These are phyloP conservation scores for Phytophthora hibernalis DNA, from an alignment of 352 stramenopile genomes.

Conservation along the genomic window DNA sequence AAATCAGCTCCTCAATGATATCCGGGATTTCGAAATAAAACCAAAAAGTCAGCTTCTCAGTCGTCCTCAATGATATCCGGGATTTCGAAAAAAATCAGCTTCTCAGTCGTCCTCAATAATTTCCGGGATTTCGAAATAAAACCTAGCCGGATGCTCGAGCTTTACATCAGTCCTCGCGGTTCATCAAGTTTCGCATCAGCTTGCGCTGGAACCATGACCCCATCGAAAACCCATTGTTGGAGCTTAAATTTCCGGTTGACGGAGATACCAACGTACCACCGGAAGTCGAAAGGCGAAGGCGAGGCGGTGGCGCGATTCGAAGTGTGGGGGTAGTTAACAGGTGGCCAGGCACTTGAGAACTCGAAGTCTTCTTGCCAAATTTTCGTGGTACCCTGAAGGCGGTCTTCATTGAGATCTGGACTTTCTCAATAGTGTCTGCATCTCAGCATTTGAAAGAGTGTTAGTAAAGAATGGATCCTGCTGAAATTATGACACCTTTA, in stretches of 20 bases:
- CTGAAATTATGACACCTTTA: background rate
- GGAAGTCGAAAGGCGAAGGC: slow-evolving; percentile 1
- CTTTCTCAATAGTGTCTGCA: slow-evolving; percentile 14
- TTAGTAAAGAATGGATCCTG: slow-evolving; percentile 5
- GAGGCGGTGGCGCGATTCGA: slow-evolving; percentile 17
- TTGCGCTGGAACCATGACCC: slow-evolving; percentile 41
- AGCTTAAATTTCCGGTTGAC: slow-evolving; percentile 38
- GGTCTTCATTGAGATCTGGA: slow-evolving; percentile 24
- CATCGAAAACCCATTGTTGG: slow-evolving; percentile 53
- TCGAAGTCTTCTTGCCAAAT: slow-evolving; percentile 10
- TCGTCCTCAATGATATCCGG: too few species aligned
- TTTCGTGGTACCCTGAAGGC: slow-evolving; percentile 32
- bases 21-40: too few species aligned
- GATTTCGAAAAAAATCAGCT: too few species aligned
- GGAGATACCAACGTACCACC: slow-evolving; percentile 15
- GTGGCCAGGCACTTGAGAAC: background rate
- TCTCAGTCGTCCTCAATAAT: too few species aligned
- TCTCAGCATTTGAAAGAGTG: slow-evolving; percentile 6
- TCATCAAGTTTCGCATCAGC: slow-evolving; percentile 21
- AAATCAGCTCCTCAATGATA: too few species aligned
- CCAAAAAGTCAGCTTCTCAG: too few species aligned
- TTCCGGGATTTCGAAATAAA: too few species aligned
- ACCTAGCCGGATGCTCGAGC: too few species aligned
- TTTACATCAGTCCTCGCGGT: background rate
- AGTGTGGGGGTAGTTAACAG: slow-evolving; percentile 8